A percentile compares a stretch with the other conserved stretches of the same genome.
These are phyloP conservation scores for Chloropicon primus DNA, from an alignment of 139 green algal genomes.

Conservation along the genomic window DNA sequence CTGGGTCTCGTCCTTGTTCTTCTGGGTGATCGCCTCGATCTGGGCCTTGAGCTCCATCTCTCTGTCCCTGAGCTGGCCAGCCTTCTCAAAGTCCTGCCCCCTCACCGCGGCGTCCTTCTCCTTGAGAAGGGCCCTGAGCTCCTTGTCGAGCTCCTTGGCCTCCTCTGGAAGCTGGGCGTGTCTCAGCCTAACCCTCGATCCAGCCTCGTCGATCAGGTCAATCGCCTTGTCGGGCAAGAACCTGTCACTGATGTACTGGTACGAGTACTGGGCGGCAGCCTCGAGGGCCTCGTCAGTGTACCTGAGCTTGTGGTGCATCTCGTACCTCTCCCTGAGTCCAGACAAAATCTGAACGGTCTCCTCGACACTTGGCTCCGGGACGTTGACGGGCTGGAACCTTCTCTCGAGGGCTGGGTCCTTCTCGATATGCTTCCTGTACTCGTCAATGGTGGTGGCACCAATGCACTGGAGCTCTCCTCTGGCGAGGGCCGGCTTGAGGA, in stretches of 20 bases:
- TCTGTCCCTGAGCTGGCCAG: constrained; percentile 77
- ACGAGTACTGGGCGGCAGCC: constrained; percentile 77
- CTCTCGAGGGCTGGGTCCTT: constrained; percentile 96
- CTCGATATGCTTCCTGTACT: constrained; percentile 99
- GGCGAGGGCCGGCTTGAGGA: constrained; percentile 96
- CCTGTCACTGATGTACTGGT: constrained; percentile 88
- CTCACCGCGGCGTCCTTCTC: constrained; percentile 94
- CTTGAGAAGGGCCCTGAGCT: constrained; percentile 79
- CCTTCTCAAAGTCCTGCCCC: constrained; percentile 93
- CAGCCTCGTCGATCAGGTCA: constrained; percentile 98
- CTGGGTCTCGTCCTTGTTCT: constrained; percentile 45
- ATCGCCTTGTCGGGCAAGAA: constrained; percentile 74
- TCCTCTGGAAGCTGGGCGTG: constrained; percentile 97
- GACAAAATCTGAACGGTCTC: constrained; percentile 93
- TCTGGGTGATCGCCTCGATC: constrained; percentile 61
- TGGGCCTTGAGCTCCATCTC: constrained; percentile 97
- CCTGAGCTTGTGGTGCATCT: constrained; percentile 95
- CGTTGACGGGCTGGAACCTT: constrained; percentile 58
- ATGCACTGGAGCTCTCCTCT: constrained; percentile 99
- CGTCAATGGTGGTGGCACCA: constrained; percentile 94
- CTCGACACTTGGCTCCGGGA: constrained; percentile 91
- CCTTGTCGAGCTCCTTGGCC: constrained; percentile 65
- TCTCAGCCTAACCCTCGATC: constrained; percentile 79
- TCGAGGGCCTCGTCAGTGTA: constrained; percentile 94
- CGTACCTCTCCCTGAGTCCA: constrained; percentile 86